Conservation (phyloP, 2,329 filamentous ascomycete genomes). For the Lasiodiplodia sp. region DNA sequence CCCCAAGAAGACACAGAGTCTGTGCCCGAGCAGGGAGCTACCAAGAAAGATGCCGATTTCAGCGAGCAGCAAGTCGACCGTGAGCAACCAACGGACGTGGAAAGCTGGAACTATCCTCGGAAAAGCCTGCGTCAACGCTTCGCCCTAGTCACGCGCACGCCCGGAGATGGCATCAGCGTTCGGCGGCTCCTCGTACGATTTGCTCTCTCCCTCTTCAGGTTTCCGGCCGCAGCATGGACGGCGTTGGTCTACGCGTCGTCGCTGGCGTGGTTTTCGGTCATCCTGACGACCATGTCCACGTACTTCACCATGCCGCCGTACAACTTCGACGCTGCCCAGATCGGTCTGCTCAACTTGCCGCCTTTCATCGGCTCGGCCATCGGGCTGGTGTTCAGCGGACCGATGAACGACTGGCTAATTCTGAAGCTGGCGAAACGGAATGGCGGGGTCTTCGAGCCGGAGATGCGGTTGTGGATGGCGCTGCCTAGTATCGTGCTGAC, state of each 20-base stretch:
- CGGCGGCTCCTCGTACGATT: slow-evolving; percentile 45
- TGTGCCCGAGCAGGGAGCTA: background rate
- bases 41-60: background rate
- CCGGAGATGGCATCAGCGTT: slow-evolving; percentile 42
- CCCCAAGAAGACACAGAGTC: no score
- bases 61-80: background rate
- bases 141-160: slow-evolving; percentile 42
- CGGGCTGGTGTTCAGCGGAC: slow-evolving; percentile 51
- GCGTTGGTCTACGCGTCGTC: slow-evolving; percentile 49
- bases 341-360: slow-evolving; percentile 53
- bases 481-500: slow-evolving; percentile 30
- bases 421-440: slow-evolving; percentile 36
- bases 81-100: background rate
- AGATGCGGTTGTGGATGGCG: slow-evolving; percentile 34
- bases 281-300: slow-evolving; percentile 46
- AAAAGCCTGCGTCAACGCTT: slow-evolving; percentile 56
- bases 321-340: slow-evolving; percentile 53
- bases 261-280: slow-evolving; percentile 49
- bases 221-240: slow-evolving; percentile 50
- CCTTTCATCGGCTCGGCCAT: slow-evolving; percentile 43
- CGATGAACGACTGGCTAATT: slow-evolving; percentile 37
- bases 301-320: slow-evolving; percentile 49
- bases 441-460: slow-evolving; percentile 38
- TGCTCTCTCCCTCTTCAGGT: slow-evolving; percentile 45
- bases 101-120: slow-evolving; percentile 38